These are phyloP conservation scores for Gracilaria vermiculophylla DNA, from an alignment of 23 red algal genomes.

Conservation along the genomic window DNA sequence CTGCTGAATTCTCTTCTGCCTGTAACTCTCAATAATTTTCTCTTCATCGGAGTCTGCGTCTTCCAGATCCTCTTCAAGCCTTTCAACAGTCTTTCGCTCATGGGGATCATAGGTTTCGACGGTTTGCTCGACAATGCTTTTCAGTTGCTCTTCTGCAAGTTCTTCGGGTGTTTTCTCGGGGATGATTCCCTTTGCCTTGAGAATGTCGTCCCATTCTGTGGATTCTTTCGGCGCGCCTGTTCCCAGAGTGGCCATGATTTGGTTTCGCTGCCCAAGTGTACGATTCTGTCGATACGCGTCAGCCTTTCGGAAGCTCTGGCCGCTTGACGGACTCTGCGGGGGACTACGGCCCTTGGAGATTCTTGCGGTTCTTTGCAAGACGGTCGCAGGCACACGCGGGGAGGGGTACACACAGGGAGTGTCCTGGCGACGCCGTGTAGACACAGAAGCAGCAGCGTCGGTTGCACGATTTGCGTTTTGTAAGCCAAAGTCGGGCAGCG, in stretches of 20 bases:
- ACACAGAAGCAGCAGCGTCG: no score
- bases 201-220: conserved; percentile 92
- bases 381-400: not conserved
- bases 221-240: conserved; percentile 74
- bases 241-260: conserved; percentile 76
- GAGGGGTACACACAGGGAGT: no score
- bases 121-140: conserved; percentile 57
- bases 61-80: conserved; percentile 80
- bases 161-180: conserved; percentile 83
- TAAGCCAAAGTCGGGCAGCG: not conserved
- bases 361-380: no score
- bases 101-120: conserved; percentile 81
- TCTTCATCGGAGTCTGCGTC: conserved; percentile 88
- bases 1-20: conserved; percentile 56
- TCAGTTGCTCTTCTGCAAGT: conserved; percentile 58
- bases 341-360: no score
- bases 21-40: conserved; percentile 63
- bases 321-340: no score
- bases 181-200: conserved; percentile 76
- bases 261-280: not conserved
- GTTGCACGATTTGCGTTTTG: no score
- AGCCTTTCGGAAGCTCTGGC: no score
- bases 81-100: conserved; percentile 53
- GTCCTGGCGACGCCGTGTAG: no score
- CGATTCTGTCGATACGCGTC: not conserved